Evolutionary conservation across 768 basidiomycete species (phyloP).

Genomic region (Mycena maculata): DNA sequence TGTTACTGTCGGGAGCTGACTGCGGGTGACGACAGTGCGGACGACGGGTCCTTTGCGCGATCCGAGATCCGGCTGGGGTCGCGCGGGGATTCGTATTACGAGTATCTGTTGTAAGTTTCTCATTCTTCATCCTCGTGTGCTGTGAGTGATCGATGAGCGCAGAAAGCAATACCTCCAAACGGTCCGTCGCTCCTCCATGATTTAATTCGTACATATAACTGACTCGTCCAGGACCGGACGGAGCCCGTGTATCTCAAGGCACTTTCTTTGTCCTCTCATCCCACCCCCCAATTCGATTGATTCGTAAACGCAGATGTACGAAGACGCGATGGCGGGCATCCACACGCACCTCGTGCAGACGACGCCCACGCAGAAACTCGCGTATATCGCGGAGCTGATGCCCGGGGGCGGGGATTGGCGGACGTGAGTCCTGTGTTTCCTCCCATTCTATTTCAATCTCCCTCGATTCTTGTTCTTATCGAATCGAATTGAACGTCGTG

Average conservation of each 20-base stretch:
- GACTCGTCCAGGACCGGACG: slow-evolving; percentile 56
- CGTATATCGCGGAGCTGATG: slow-evolving; percentile 75
- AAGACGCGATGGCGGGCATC: slow-evolving; percentile 75
- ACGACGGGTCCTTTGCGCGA: slow-evolving; percentile 43
- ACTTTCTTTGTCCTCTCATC: no score
- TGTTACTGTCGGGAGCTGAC: neutral
- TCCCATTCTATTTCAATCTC: slow-evolving; percentile 44
- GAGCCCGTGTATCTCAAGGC: slow-evolving; percentile 74
- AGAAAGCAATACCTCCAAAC: slow-evolving; percentile 76
- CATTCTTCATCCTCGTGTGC: neutral
- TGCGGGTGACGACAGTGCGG: slow-evolving; percentile 31
- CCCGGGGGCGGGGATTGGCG: slow-evolving; percentile 50
- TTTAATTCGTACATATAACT: neutral
- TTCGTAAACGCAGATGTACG: slow-evolving; percentile 70
- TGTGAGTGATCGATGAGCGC: neutral
- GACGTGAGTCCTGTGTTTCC: slow-evolving; percentile 37
- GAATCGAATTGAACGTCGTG: no score
- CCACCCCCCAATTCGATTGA: neutral
- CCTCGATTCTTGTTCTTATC: no score
- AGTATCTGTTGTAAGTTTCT: slow-evolving; percentile 69
- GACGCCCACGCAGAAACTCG: slow-evolving; percentile 58
- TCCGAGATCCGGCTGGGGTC: slow-evolving; percentile 81
- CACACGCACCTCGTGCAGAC: slow-evolving; percentile 68
- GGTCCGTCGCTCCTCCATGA: slow-evolving; percentile 43
- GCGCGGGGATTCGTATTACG: slow-evolving; percentile 85